Conservation (phyloP, 1,284 basidiomycete species). For the Ganoderma meredithae region DNA sequence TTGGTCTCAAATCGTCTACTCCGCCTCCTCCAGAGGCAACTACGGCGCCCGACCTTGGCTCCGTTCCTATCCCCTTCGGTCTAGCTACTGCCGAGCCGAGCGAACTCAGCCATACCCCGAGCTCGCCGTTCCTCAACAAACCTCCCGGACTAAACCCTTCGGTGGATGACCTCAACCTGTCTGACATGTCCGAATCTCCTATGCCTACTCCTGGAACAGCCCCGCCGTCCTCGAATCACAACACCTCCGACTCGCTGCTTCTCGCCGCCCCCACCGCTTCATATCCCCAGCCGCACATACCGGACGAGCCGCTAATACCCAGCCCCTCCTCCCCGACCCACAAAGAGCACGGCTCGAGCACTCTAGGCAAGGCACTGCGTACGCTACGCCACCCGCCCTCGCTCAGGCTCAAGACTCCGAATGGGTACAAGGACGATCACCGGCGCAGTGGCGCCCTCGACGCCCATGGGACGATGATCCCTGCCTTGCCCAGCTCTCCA, state of each 20-base stretch:
- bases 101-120: conserved; percentile 24
- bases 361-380: conserved; percentile 26
- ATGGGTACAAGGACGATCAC: conserved; percentile 20
- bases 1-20: conserved; percentile 63
- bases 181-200: conserved; percentile 44
- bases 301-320: conserved; percentile 10
- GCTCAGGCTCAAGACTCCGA: conserved; percentile 30
- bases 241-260: conserved; percentile 13
- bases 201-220: conserved; percentile 27
- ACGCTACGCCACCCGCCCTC: conserved; percentile 42
- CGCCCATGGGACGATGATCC: background rate
- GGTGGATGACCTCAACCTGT: conserved; percentile 44
- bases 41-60: conserved; percentile 31
- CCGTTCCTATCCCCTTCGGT: conserved; percentile 33
- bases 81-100: conserved; percentile 29
- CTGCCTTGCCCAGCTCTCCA: conserved; percentile 35
- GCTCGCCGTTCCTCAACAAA: conserved; percentile 43
- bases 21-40: conserved; percentile 28
- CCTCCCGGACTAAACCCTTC: conserved; percentile 59
- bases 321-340: background rate
- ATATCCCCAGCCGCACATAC: conserved; percentile 17
- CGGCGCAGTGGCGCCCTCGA: conserved; percentile 29
- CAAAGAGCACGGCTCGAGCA: background rate
- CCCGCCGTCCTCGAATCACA: conserved; percentile 18
- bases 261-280: conserved; percentile 23